Evolutionary conservation across 257 asterid species (phyloP), one percentile per base, ranked within the genome.

Genomic region (Euphrasia confusa): DNA sequence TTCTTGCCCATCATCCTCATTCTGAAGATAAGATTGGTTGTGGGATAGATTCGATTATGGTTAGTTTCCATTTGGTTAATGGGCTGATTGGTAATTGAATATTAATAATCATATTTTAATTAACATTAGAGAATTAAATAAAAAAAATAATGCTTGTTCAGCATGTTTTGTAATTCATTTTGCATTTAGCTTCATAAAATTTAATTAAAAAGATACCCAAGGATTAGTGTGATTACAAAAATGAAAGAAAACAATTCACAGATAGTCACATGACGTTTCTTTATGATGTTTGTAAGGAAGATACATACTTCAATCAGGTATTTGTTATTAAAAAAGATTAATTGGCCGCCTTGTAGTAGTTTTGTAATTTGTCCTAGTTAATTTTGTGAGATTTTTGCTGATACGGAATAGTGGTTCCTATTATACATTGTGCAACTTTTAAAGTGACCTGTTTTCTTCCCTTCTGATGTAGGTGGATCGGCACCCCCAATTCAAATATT

Each of bases 1-100:
- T 92, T 79, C 99, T 92, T 73, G 79, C 73, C 5, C 81, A 89
- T 76, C 99, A 92, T 78, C 99, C 99, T 60, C 95, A 74, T 76
- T 77, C 79, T 30, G 82, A 74, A 71, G 97, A 83, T 58, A 93
- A 93, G 79, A 87, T 93, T 72, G 99, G 97, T 18, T 79, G 88
- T 63, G 99, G 99, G n/a, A 78, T 93, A 40, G 92, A 93, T 75
- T 89, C 91, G 10, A 93, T 93, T 61, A 89, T 93, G 99, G 99
- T 89, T 64, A 76, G 94, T 80, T 64, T 55, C 59, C 4, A 66
- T 12, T 77, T 50, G 10, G 54, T n/a, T 47, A 3, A 13, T 28
- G 1, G 14, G 4, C 17, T 49, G 27, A 40, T 40, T 42, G 14
- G 13, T n/a, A 24, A n/a, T 52, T 71, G 42, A 9, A 37, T 37